A percentile compares a stretch with the other conserved stretches of the same genome.
Evolutionary conservation across 2,329 filamentous ascomycete species (phyloP).

Genomic region (Cordyceps militaris): DNA sequence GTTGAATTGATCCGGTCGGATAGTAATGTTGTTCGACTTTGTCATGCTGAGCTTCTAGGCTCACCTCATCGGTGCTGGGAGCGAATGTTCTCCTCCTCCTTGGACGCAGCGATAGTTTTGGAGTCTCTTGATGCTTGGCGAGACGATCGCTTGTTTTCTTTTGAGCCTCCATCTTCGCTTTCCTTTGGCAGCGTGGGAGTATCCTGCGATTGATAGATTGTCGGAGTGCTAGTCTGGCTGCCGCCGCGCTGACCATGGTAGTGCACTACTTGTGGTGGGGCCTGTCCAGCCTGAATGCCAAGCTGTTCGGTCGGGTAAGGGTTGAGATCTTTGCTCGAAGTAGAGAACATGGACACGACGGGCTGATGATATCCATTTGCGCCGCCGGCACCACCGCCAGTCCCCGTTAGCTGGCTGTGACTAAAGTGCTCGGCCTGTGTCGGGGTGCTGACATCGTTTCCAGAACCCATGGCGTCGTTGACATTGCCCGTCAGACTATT

Average conservation of each 20-base stretch:
- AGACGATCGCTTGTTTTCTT: conserved; percentile 2
- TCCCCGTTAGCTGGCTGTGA: conserved; percentile 40
- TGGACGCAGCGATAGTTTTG: not conserved
- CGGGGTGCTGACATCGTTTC: conserved; percentile 52
- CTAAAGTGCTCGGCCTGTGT: conserved; percentile 51
- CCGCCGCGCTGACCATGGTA: conserved; percentile 62
- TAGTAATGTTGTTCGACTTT: not conserved
- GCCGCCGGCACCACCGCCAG: conserved; percentile 30
- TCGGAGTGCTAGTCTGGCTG: conserved; percentile 59
- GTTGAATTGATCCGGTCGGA: not conserved
- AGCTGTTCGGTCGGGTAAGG: conserved; percentile 60
- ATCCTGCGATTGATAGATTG: conserved; percentile 45
- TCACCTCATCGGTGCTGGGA: conserved; percentile 9
- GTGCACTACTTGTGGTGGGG: conserved; percentile 58
- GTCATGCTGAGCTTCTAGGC: not conserved
- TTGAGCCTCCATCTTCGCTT: conserved; percentile 37
- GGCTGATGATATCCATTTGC: conserved; percentile 63
- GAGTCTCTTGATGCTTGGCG: not conserved
- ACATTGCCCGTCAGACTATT: conserved; percentile 57
- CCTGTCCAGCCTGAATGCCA: conserved; percentile 54
- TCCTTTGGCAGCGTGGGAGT: conserved; percentile 35
- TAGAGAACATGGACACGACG: conserved; percentile 62
- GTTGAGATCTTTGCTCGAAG: conserved; percentile 62
- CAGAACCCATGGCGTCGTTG: conserved; percentile 43
- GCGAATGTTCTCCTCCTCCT: not conserved